A percentile compares a stretch with the other conserved stretches of the same genome.
Evolutionary conservation across 495 filamentous ascomycete species (phyloP).

Genomic region (Daldinia decipiens): DNA sequence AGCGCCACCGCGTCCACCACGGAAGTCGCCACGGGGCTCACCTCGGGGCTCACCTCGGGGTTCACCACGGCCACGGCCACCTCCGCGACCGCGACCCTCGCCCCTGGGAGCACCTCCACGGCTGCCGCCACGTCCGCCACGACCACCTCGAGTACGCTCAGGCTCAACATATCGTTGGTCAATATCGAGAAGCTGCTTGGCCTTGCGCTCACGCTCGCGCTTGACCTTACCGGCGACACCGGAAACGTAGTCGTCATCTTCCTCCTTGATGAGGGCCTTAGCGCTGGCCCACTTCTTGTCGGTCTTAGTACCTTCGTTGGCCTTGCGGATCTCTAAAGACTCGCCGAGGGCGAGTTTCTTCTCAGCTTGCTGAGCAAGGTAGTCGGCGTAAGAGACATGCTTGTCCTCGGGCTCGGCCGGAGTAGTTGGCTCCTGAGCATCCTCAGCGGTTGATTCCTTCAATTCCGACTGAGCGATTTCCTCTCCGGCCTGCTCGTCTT

Average conservation of each 20-base stretch:
- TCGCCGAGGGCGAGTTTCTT: slow-evolving; percentile 78
- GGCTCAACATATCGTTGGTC: slow-evolving; percentile 81
- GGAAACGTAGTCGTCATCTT: slow-evolving; percentile 80
- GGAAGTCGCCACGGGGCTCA: slow-evolving; percentile 56
- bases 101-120: slow-evolving; percentile 61
- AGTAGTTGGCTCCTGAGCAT: slow-evolving; percentile 52
- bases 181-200: slow-evolving; percentile 88
- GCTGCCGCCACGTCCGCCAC: slow-evolving; percentile 64
- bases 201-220: slow-evolving; percentile 90
- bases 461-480: slow-evolving; percentile 85
- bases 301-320: slow-evolving; percentile 86
- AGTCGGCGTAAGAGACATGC: slow-evolving; percentile 85
- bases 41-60: slow-evolving; percentile 41
- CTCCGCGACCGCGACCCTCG: slow-evolving; percentile 61
- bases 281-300: slow-evolving; percentile 93
- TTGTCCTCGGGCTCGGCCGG: slow-evolving; percentile 82
- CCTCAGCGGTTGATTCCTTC: slow-evolving; percentile 65
- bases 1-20: slow-evolving; percentile 52
- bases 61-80: slow-evolving; percentile 59
- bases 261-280: slow-evolving; percentile 77
- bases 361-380: slow-evolving; percentile 86
- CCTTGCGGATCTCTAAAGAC: slow-evolving; percentile 75
- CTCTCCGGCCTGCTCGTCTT: slow-evolving; percentile 88
- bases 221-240: slow-evolving; percentile 80
- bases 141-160: slow-evolving; percentile 63